phyloP scores from a whole-genome alignment of 148 eudicot species.

The Heliosperma pusillum region DNA sequence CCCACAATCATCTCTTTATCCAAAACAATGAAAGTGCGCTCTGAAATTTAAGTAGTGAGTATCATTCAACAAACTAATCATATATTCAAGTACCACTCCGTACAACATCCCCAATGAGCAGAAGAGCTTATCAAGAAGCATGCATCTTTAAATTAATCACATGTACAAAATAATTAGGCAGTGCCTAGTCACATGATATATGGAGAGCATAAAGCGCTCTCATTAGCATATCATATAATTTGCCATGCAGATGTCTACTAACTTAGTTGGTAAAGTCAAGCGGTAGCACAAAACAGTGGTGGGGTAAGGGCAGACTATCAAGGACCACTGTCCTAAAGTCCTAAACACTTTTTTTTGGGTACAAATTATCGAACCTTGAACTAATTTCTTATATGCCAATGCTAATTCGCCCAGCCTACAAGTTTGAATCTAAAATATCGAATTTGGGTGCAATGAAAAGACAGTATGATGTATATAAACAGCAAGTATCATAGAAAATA shows the following conservation, averaged over 20 bases:
- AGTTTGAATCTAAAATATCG: too few relatives aligned
- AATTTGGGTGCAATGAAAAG: background rate
- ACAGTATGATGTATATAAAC: background rate
- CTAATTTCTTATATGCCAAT: too few relatives aligned
- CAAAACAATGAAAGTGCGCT: slow-evolving; percentile 81
- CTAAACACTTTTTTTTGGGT: too few relatives aligned
- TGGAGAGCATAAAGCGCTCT: background rate
- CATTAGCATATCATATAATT: background rate
- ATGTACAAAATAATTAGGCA: background rate
- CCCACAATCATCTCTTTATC: slow-evolving; percentile 64
- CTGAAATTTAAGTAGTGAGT: slow-evolving; percentile 32
- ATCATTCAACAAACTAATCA: slow-evolving; percentile 5
- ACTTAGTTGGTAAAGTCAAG: too few relatives aligned
- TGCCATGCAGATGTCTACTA: too few relatives aligned
- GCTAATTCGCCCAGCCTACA: too few relatives aligned
- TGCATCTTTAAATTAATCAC: slow-evolving; percentile 1
- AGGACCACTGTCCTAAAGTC: too few relatives aligned
- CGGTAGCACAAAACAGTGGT: too few relatives aligned
- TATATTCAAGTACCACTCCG: background rate
- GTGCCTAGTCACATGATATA: background rate
- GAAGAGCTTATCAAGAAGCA: background rate
- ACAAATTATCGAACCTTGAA: too few relatives aligned
- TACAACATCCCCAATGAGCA: background rate
- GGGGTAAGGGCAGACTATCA: background rate
- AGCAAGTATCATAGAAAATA: background rate